A percentile compares a stretch with the other conserved stretches of the same genome.
Conservation (phyloP, 306 rosid genomes). For the Trifolium subterraneum region DNA sequence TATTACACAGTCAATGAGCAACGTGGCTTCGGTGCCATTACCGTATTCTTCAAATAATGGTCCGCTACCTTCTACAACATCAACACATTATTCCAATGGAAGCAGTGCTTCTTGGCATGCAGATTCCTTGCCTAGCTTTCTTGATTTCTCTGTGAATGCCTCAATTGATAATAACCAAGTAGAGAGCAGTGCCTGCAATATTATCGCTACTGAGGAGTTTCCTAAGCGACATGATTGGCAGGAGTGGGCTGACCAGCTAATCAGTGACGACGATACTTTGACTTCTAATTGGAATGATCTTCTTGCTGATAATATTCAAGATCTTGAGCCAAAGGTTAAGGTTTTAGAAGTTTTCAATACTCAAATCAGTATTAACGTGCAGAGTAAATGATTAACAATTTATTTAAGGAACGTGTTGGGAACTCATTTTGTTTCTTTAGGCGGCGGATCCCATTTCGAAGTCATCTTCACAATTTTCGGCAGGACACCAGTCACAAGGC, state of each 20-base stretch:
- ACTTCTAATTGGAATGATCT: constrained; percentile 85
- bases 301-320: constrained; percentile 71
- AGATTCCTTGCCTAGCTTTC: constrained; percentile 75
- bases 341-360: constrained; percentile 23
- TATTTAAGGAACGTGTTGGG: constrained; percentile 43
- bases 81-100: constrained; percentile 64
- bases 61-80: constrained; percentile 54
- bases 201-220: constrained; percentile 73
- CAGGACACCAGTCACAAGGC: constrained; percentile 61
- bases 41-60: constrained; percentile 66
- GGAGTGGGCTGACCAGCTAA: constrained; percentile 95
- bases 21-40: constrained; percentile 54
- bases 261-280: constrained; percentile 81
- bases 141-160: constrained; percentile 72
- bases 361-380: constrained; percentile 40
- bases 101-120: constrained; percentile 72
- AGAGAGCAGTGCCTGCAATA: constrained; percentile 68
- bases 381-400: constrained; percentile 38
- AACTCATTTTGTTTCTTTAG: constrained; percentile 63
- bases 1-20: constrained; percentile 63
- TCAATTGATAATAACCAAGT: constrained; percentile 64
- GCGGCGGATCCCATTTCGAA: constrained; percentile 64
- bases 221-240: constrained; percentile 80
- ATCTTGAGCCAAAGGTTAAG: constrained; percentile 87
- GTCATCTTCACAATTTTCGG: constrained; percentile 54